A percentile compares a stretch with the other conserved stretches of the same genome.
Evolutionary conservation across 1,139 yeast genomes (phyloP).

Genomic region (Zygoascus hellenicus): DNA sequence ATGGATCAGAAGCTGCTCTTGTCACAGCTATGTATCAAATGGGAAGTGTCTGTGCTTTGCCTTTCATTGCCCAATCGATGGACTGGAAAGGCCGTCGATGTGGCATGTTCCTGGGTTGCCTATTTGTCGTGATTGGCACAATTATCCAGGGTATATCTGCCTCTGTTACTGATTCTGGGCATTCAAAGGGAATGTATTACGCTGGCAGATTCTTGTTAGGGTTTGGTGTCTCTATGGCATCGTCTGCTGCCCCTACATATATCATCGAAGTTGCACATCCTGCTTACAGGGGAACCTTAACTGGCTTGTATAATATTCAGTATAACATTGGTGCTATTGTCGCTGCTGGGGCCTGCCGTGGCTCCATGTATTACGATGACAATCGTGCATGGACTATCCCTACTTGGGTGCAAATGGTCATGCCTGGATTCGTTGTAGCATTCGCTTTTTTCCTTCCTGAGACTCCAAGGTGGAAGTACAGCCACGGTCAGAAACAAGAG

Average conservation of each 20-base stretch:
- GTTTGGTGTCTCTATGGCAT: slow-evolving; percentile 21
- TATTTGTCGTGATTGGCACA: slow-evolving; percentile 13
- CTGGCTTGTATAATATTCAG: slow-evolving; percentile 35
- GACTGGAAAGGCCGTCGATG: slow-evolving; percentile 15
- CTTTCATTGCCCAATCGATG: slow-evolving; percentile 28
- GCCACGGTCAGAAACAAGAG: slow-evolving; percentile 39
- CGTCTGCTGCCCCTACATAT: slow-evolving; percentile 18
- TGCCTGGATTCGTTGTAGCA: slow-evolving; percentile 42
- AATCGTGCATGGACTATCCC: slow-evolving; percentile 42
- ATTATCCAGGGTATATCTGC: slow-evolving; percentile 13
- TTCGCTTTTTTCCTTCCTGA: slow-evolving; percentile 62
- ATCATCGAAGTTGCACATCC: slow-evolving; percentile 27
- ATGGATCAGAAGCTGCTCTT: slow-evolving; percentile 15
- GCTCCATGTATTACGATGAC: slow-evolving; percentile 21
- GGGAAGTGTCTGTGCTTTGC: slow-evolving; percentile 26
- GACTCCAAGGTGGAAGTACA: slow-evolving; percentile 59
- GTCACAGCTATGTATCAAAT: slow-evolving; percentile 18
- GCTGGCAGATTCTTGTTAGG: slow-evolving; percentile 24
- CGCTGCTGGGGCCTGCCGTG: slow-evolving; percentile 15
- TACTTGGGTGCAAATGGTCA: slow-evolving; percentile 40
- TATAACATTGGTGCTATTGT: slow-evolving; percentile 35
- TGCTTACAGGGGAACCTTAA: slow-evolving; percentile 36
- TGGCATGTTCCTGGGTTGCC: slow-evolving; percentile 13
- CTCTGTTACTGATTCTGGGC: background rate
- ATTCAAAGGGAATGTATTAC: slow-evolving; percentile 14